A percentile compares a stretch with the other conserved stretches of the same genome.
These are phyloP conservation scores for Jaltomata sinuosa DNA, from an alignment of 257 asterid genomes.

Conservation along the genomic window DNA sequence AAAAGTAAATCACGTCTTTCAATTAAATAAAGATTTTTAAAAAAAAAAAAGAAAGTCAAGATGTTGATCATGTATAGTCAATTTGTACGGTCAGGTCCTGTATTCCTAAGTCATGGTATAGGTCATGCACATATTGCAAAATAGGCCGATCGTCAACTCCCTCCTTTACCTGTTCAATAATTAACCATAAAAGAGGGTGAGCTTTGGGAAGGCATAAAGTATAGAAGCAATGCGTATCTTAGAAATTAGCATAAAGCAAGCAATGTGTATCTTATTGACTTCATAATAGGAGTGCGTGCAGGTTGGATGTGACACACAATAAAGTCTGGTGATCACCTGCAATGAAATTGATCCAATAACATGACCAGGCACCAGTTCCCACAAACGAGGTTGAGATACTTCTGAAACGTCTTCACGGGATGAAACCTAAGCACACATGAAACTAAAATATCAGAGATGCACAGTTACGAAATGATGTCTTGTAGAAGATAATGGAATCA, in stretches of 20 bases:
- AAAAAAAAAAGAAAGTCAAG: background rate
- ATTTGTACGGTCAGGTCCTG: constrained; percentile 77
- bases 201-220: background rate
- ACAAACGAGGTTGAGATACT: constrained; percentile 70
- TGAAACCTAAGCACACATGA: constrained; percentile 32
- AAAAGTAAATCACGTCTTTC: background rate
- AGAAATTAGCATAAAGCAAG: background rate
- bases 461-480: background rate
- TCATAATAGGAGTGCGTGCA: background rate
- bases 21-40: background rate
- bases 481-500: background rate
- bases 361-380: constrained; percentile 94
- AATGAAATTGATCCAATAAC: constrained; percentile 75
- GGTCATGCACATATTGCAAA: constrained; percentile 61
- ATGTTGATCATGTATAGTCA: constrained; percentile 23
- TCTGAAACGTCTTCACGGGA: constrained; percentile 62
- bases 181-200: background rate
- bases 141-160: constrained; percentile 58
- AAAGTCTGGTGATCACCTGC: constrained; percentile 33
- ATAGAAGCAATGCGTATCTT: background rate
- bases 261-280: background rate
- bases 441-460: background rate
- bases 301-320: background rate
- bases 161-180: constrained; percentile 45
- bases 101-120: constrained; percentile 82